phyloP scores from a whole-genome alignment of 2,329 filamentous ascomycete species.

The Xylariales sp. region DNA sequence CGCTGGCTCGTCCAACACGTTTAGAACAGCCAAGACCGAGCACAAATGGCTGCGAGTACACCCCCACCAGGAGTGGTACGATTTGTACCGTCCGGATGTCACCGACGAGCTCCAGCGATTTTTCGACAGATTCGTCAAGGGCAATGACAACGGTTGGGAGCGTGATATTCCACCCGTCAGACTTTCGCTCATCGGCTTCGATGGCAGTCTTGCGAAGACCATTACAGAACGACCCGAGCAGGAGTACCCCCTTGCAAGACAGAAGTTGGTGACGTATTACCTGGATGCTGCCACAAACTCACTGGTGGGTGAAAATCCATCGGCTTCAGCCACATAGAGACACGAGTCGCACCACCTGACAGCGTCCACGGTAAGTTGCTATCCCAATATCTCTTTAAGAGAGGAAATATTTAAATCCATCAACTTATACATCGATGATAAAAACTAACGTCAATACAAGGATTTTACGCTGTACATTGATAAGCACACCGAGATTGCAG shows the following conservation, averaged over 20 bases:
- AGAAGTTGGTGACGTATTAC: neutral
- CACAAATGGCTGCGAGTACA: neutral
- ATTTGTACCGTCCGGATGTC: neutral
- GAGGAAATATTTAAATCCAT: no score
- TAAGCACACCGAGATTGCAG: neutral
- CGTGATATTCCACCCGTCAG: neutral
- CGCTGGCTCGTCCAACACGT: neutral
- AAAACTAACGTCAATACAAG: no score
- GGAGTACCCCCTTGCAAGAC: neutral
- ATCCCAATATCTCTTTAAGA: no score
- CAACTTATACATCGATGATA: no score
- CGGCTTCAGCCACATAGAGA: no score
- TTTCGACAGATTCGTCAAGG: neutral
- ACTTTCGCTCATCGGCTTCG: neutral
- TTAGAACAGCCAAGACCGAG: neutral
- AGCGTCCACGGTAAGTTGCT: no score
- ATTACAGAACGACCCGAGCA: neutral
- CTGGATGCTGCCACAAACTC: no score
- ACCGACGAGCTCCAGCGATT: neutral
- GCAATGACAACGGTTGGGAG: neutral
- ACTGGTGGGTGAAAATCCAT: no score
- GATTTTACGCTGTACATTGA: neutral
- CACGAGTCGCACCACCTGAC: no score
- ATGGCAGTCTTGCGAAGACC: neutral
- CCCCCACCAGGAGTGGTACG: neutral